These are phyloP conservation scores for Amaranthus tricolor DNA, from an alignment of 179 eudicot species.

Conservation along the genomic window DNA sequence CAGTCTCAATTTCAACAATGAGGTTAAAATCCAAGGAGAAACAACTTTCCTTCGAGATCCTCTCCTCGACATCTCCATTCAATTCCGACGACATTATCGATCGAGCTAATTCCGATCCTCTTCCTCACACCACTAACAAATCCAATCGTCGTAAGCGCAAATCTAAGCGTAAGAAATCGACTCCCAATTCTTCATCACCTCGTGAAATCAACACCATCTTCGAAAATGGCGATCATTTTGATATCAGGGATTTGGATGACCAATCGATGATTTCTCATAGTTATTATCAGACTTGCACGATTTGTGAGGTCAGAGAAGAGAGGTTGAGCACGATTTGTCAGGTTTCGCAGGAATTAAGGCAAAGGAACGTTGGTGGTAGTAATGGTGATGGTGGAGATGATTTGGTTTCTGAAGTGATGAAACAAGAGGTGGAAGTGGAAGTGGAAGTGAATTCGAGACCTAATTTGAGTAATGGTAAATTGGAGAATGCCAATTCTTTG, in stretches of 20 bases:
- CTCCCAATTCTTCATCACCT: constrained; percentile 6
- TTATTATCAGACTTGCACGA: constrained; percentile 22
- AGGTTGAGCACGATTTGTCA: constrained; percentile 27
- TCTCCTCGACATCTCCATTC: constrained; percentile 22
- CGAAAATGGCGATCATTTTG: constrained; percentile 20
- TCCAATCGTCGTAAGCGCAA: constrained; percentile 35
- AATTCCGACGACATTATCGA: constrained; percentile 18
- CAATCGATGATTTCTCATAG: constrained; percentile 15
- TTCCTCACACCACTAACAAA: constrained; percentile 21
- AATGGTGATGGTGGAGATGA: constrained; percentile 17
- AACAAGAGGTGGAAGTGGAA: constrained; percentile 25
- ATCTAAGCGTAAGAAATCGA: constrained; percentile 11
- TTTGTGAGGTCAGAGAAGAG: constrained; percentile 42
- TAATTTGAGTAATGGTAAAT: constrained; percentile 27
- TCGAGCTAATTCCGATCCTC: constrained; percentile 40
- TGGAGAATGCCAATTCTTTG: constrained; percentile 60
- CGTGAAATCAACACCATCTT: constrained; percentile 23
- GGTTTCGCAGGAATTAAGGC: constrained; percentile 49
- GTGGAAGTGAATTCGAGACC: constrained; percentile 27
- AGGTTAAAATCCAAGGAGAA: constrained; percentile 50
- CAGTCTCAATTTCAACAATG: constrained; percentile 27
- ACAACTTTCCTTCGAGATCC: constrained; percentile 66
- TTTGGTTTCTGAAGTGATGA: constrained; percentile 16
- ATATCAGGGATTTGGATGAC: constrained; percentile 18
- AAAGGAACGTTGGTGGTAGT: constrained; percentile 39